Evolutionary conservation across 768 basidiomycete genomes (phyloP), one percentile per base, ranked within the genome.

Genomic region (Cyclocybe cylindracea): DNA sequence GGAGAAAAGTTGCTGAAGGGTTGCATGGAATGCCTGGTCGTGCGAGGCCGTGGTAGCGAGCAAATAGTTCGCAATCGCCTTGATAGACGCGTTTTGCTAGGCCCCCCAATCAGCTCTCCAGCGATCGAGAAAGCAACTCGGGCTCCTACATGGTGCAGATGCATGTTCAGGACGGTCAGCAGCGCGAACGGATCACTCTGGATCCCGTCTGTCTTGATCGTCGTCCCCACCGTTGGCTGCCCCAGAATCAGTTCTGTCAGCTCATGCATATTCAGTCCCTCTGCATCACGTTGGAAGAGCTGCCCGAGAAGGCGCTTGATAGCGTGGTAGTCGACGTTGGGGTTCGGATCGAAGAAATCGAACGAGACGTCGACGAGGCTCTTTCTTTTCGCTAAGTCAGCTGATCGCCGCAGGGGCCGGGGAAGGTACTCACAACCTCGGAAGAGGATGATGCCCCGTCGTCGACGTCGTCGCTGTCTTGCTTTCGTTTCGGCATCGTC

Each of bases 111-210:
- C 16, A 16, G 39, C 51, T 10, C 34, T 37, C 8, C 6, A 4
- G 39, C n/a, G 46, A 36, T 11, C 32, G 7, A 39, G 11, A 34
- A 31, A 35, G 16, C 44, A 46, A 32, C 43, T 49, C 39, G 50
- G 13, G 29, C 19, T 63, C 59, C 42, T 54, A 66, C 65, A 50
- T 66, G 65, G 50, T 72, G 56, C 52, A 89, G 87, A 63, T 92
- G 84, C 72, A 94, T 78, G 65, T 96, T 92, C 19, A 98, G 65
- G 39, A 91, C 89, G 5, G 89, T 93, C 47, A 98, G 69, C 39
- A 95, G 73, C 2, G 93, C 94, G 62, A 87, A 94, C 8, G 96
- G 94, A 71, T 97, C 95, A 62, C 91, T 89, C 61, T 91, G 89
- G 45, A 77, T 78, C 3, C 89, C 91, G 67, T 98, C 95, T 9